Percentiles rank a stretch among this genome's conserved stretches.
These are phyloP conservation scores for Mucor velutinosus DNA, from an alignment of 371 early-diverging fungal genomes.

Conservation along the genomic window DNA sequence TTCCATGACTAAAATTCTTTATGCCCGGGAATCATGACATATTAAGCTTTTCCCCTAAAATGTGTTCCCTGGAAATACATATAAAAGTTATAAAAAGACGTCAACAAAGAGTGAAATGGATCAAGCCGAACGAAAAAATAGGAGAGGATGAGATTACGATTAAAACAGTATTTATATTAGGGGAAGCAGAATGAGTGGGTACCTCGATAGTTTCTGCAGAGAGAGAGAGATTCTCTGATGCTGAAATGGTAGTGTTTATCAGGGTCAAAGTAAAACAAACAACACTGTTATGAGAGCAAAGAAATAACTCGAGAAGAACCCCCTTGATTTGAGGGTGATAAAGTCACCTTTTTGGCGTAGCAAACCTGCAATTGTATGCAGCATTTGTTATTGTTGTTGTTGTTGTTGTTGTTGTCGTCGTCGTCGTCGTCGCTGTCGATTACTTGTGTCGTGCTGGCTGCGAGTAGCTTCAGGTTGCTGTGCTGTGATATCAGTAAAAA, in stretches of 20 bases:
- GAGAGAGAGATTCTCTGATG: too few relatives aligned
- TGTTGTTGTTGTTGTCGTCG: constrained; percentile 1
- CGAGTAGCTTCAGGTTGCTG: background rate
- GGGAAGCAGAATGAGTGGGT: background rate
- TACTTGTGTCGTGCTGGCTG: background rate
- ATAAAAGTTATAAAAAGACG: background rate
- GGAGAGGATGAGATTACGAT: background rate
- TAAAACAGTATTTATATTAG: background rate
- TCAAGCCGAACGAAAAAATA: background rate
- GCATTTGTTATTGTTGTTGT: constrained; percentile 6
- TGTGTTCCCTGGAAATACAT: background rate
- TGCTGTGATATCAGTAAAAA: background rate
- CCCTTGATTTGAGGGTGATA: background rate
- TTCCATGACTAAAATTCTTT: constrained; percentile 1
- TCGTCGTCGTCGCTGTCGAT: background rate
- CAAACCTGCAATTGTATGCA: background rate
- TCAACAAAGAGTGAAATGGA: background rate
- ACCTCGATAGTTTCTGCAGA: background rate
- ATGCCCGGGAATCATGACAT: constrained; percentile 10
- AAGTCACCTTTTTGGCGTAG: constrained; percentile 5
- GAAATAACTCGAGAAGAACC: background rate
- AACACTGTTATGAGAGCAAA: background rate
- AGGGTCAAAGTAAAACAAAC: constrained; percentile 1
- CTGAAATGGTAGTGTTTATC: background rate
- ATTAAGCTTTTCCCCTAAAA: background rate